Conservation (phyloP, 1,284 basidiomycete species). For the Trametes pubescens region DNA sequence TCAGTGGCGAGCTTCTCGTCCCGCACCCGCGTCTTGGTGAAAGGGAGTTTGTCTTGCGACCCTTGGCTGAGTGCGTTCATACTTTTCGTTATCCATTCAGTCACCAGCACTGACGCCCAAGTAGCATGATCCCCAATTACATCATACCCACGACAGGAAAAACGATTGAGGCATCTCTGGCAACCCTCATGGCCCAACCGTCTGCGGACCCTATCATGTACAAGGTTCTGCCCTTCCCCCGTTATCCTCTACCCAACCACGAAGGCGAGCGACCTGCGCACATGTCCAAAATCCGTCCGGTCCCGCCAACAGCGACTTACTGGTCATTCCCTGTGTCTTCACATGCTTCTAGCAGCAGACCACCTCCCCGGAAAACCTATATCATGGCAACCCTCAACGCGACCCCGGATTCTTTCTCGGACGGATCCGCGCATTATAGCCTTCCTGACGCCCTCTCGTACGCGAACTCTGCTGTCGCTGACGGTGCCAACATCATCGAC, state of each 20-base stretch:
- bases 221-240: conserved; percentile 73
- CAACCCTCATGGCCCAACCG: conserved; percentile 45
- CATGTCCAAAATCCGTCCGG: conserved; percentile 29
- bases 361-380: conserved; percentile 56
- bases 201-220: conserved; percentile 57
- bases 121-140: conserved; percentile 76
- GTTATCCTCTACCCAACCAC: conserved; percentile 49
- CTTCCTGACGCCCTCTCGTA: conserved; percentile 61
- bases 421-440: conserved; percentile 73
- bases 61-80: conserved; percentile 80
- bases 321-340: conserved; percentile 56
- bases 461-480: conserved; percentile 51
- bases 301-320: conserved; percentile 60
- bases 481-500: conserved; percentile 85
- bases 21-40: conserved; percentile 88
- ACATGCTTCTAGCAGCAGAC: conserved; percentile 32
- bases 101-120: neutral
- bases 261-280: conserved; percentile 22
- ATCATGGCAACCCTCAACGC: conserved; percentile 96
- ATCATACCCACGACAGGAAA: conserved; percentile 66
- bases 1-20: conserved; percentile 75
- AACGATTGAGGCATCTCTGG: conserved; percentile 57
- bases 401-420: conserved; percentile 98
- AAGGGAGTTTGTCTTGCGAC: conserved; percentile 92
- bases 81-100: neutral